Percentiles rank a stretch among this genome's conserved stretches.
Evolutionary conservation across 176 grass and related monocot species (phyloP).

Genomic region (Elaeis guineensis): DNA sequence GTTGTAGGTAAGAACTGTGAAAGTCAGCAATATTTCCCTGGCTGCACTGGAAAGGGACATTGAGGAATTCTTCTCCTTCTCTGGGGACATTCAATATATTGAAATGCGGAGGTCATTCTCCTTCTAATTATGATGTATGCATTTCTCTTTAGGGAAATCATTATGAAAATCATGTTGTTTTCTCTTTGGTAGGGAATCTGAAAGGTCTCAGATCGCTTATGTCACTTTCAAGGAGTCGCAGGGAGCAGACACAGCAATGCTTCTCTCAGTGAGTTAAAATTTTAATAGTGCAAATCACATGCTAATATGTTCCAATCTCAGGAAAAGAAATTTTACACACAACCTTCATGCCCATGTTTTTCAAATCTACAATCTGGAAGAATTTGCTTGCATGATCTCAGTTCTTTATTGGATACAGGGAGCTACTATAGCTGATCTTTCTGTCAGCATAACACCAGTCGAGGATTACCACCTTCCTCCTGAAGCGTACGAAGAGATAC

Average conservation of each 20-base stretch:
- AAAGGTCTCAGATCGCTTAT: slow-evolving; percentile 29
- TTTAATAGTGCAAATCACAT: not conserved
- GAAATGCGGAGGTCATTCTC: slow-evolving; percentile 34
- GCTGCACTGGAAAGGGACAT: slow-evolving; percentile 21
- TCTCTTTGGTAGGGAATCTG: slow-evolving; percentile 10
- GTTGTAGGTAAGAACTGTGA: slow-evolving; percentile 32
- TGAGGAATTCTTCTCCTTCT: slow-evolving; percentile 48
- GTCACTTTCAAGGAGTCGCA: slow-evolving; percentile 46
- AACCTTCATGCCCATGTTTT: no score
- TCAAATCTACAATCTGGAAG: no score
- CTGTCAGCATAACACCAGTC: slow-evolving; percentile 30
- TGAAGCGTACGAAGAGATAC: slow-evolving; percentile 18
- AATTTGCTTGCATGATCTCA: no score
- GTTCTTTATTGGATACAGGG: slow-evolving; percentile 13
- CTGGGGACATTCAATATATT: slow-evolving; percentile 34
- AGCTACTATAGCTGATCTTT: slow-evolving; percentile 30
- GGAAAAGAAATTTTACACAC: no score
- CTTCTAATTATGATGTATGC: not conserved
- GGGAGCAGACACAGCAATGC: slow-evolving; percentile 33
- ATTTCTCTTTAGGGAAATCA: not conserved
- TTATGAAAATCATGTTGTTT: not conserved
- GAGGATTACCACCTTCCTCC: slow-evolving; percentile 37
- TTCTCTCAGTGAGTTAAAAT: slow-evolving; percentile 31
- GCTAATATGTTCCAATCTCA: not conserved
- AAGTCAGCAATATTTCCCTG: slow-evolving; percentile 30